Evolutionary conservation across 2,329 filamentous ascomycete genomes (phyloP), one percentile per base, ranked within the genome.

Genomic region (Diaporthe sp.): DNA sequence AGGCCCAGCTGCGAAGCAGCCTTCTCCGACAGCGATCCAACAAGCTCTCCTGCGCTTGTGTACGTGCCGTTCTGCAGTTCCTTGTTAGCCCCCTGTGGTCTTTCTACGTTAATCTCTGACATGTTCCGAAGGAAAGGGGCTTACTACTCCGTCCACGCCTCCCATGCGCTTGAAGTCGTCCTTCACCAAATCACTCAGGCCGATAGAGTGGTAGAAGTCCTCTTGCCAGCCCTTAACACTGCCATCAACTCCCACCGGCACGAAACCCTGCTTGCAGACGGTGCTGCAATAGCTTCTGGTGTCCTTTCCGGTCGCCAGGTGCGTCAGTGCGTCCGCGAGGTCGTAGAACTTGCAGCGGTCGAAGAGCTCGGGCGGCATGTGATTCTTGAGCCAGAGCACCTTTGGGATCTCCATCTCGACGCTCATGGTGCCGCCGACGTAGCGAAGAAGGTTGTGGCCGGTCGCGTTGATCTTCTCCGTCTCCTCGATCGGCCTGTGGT

Each of bases 401-500:
- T 99, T 99, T 77, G 97, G 97, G 73, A 99, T 97, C 84, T 99
- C 97, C 97, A 99, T 99, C 87, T 99, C 97, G 78, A 98, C 96
- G 82, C 95, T 98, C 97, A 99, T 99, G 83, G 94, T 96, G 77
- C 97, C 97, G 79, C 97, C 97, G 25, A 99, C 97, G 82, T 99
- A 99, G 81, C 95, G 94, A 75, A 99, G 91, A 71, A 99, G 88
- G 83, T 97, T 97, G 87, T 99, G 97, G 71, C 92, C 89, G 3
- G 97, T 98, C 72, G 92, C 91, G 83, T 99, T 99, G 86, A 99
- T 97, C 85, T 94, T 94, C 77, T 94, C 92, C 0, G 96, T 97
- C 88, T 99, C 97, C 76, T 94, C 91, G 19, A 97, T 91, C 0
- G 97, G 95, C 52, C 97, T 92, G 84, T 99, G 97, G 84, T 99